phyloP scores from a whole-genome alignment of 1,139 yeast species.

The Pichiaceae sp. region DNA sequence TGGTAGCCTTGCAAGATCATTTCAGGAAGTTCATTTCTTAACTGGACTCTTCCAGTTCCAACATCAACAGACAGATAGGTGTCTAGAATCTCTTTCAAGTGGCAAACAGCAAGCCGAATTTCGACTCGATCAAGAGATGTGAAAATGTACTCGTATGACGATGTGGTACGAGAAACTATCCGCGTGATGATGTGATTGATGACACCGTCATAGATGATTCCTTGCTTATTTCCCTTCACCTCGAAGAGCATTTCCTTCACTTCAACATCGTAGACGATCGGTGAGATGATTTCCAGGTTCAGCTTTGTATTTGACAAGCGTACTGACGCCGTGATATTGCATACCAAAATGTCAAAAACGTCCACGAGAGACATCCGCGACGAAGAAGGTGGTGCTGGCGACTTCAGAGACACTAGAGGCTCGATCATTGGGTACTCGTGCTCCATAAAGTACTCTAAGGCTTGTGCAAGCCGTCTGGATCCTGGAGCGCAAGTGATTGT shows the following conservation, averaged over 20 bases:
- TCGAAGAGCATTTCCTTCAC: conserved; percentile 10
- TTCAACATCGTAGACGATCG: conserved; percentile 12
- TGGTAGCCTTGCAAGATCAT: conserved; percentile 9
- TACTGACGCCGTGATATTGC: neutral
- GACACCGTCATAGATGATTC: conserved; percentile 4
- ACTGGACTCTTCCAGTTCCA: conserved; percentile 16
- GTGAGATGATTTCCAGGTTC: conserved; percentile 14
- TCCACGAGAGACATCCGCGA: neutral
- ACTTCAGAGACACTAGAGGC: conserved; percentile 7
- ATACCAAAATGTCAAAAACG: neutral
- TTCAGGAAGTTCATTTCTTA: conserved; percentile 12
- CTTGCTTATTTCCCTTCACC: conserved; percentile 5
- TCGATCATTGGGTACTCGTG: conserved; percentile 13
- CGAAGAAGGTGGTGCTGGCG: neutral
- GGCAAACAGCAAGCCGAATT: conserved; percentile 1
- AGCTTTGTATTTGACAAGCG: neutral
- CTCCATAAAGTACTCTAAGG: conserved; percentile 11
- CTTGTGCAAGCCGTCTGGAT: conserved; percentile 10
- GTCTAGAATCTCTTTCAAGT: conserved; percentile 2
- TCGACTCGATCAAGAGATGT: conserved; percentile 8
- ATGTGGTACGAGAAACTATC: conserved; percentile 8
- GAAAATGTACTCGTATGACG: conserved; percentile 9
- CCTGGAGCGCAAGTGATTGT: conserved; percentile 13
- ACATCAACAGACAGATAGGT: conserved; percentile 6
- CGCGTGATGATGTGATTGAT: conserved; percentile 6